phyloP scores from a whole-genome alignment of 2,329 filamentous ascomycete genomes.

The Fusarium succisae region DNA sequence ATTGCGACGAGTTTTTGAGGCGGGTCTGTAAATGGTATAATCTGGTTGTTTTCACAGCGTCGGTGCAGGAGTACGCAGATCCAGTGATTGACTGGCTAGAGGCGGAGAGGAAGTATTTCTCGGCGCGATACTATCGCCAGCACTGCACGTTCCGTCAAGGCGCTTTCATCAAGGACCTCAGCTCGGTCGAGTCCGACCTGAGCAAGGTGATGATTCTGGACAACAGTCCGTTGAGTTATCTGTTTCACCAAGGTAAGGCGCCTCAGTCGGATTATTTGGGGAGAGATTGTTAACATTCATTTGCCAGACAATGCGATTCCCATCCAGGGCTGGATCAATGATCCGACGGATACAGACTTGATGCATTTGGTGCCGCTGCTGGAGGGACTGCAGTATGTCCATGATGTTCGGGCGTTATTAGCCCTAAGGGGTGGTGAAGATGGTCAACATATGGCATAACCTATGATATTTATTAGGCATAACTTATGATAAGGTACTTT shows the following conservation, averaged over 20 bases:
- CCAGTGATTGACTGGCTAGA: constrained; percentile 99
- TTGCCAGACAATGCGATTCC: constrained; percentile 95
- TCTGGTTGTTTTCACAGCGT: constrained; percentile 94
- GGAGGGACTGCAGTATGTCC: constrained; percentile 95
- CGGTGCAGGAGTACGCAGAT: constrained; percentile 97
- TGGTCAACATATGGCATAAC: constrained; percentile 64
- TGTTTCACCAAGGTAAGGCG: constrained; percentile 90
- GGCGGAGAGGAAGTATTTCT: constrained; percentile 95
- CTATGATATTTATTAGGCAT: constrained; percentile 16
- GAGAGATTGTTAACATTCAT: constrained; percentile 8
- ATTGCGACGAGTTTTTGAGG: constrained; percentile 95
- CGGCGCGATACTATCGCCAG: constrained; percentile 91
- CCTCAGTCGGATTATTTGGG: neutral
- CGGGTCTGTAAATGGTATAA: constrained; percentile 98
- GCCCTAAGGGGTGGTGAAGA: constrained; percentile 88
- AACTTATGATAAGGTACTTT: constrained; percentile 24
- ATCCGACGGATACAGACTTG: constrained; percentile 95
- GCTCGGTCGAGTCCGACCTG: constrained; percentile 93
- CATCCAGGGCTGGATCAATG: constrained; percentile 99
- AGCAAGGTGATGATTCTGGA: constrained; percentile 99
- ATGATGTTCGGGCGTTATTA: constrained; percentile 90
- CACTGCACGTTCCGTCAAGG: constrained; percentile 96
- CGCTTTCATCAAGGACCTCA: constrained; percentile 97
- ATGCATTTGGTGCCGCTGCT: constrained; percentile 91
- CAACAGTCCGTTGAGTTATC: constrained; percentile 97